Evolutionary conservation across 305 asterid species (phyloP).

Genomic region (Solanum hybrid): DNA sequence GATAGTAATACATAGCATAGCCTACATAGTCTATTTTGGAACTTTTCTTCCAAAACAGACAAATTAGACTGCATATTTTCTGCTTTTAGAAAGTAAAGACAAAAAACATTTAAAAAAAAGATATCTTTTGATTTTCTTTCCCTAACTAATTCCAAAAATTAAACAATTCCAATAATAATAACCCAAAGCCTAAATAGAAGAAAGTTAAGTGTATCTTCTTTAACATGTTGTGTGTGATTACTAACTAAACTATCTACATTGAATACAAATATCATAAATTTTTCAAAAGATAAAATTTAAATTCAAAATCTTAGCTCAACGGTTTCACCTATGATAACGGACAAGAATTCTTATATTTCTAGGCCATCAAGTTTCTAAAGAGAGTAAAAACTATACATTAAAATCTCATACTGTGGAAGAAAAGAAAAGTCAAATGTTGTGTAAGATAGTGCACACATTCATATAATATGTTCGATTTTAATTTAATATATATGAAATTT

Average conservation of each 20-base stretch:
- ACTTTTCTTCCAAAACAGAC: background rate
- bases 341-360: accelerated
- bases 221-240: background rate
- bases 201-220: background rate
- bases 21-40: background rate
- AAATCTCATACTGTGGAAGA: background rate
- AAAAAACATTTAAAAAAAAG: background rate
- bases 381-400: background rate
- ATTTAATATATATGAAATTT: background rate
- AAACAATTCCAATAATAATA: background rate
- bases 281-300: background rate
- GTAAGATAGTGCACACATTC: background rate
- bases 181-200: background rate
- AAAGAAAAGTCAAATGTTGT: background rate
- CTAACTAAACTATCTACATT: background rate
- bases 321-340: accelerated
- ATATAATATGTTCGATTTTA: background rate
- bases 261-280: background rate
- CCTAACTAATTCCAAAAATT: background rate
- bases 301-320: background rate
- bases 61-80: background rate
- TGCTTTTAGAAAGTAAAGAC: background rate
- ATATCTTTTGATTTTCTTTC: background rate
- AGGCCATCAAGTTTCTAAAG: background rate
- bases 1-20: background rate